These are phyloP conservation scores for Arabis hirsuta DNA, from an alignment of 345 rosid species.

Conservation along the genomic window DNA sequence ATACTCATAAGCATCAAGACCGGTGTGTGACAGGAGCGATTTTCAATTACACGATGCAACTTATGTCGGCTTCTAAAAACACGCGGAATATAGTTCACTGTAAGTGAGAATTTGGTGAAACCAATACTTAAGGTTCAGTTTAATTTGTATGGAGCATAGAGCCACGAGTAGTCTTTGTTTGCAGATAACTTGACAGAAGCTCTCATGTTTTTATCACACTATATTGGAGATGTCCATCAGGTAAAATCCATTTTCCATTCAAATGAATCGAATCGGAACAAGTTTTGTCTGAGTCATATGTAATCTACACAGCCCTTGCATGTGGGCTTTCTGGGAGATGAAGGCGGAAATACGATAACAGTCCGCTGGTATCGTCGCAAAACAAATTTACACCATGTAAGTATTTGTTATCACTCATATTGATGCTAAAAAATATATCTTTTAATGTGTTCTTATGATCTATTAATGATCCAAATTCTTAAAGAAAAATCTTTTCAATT, in stretches of 20 bases:
- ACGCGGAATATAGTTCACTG: constrained; percentile 48
- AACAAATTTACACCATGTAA: constrained; percentile 93
- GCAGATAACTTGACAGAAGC: constrained; percentile 93
- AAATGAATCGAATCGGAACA: background rate
- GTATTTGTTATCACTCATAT: constrained; percentile 26
- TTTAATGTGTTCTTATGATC: background rate
- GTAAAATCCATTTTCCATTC: constrained; percentile 44
- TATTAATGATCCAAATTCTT: background rate
- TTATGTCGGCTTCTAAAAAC: constrained; percentile 52
- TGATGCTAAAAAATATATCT: background rate
- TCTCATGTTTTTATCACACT: constrained; percentile 89
- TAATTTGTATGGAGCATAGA: constrained; percentile 14
- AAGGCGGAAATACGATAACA: constrained; percentile 82
- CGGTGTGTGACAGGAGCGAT: constrained; percentile 90
- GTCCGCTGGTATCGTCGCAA: constrained; percentile 89
- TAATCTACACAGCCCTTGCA: constrained; percentile 73
- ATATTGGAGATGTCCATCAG: constrained; percentile 92
- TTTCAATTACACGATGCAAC: constrained; percentile 80
- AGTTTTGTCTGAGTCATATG: constrained; percentile 23
- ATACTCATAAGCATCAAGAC: constrained; percentile 59
- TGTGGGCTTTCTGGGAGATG: constrained; percentile 89
- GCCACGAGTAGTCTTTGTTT: constrained; percentile 27
- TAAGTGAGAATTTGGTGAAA: constrained; percentile 43
- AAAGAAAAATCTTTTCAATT: background rate
- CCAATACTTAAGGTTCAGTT: constrained; percentile 14